Base-by-base conservation (phyloP, 345 rosid species). In the Populus alba region DNA sequence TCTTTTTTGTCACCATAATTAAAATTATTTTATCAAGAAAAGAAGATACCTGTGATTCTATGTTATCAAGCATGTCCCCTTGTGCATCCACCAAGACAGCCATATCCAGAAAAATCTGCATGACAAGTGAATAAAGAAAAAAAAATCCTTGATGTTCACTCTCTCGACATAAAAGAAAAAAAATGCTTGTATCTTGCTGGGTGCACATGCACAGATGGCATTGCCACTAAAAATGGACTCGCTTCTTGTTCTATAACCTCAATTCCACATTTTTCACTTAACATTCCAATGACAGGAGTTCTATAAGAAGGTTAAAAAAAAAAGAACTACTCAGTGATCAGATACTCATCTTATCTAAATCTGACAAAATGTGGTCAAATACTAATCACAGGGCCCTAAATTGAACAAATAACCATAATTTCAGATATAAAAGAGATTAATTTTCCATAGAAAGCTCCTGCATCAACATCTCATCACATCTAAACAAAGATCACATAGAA, bases 21-120 rank as follows among this genome's bases (percentile, higher is more conserved):
- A 22, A 20, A 53, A 20, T 18, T 53, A 3, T 47, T 47, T 47
- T 13, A 47, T 47, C 53, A 15, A 47, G 53, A 47, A 15, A 47
- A 47, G 18, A 47, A 23, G 31, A 71, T 88, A 94, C 98, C 91
- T 94, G 94, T 41, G 91, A 84, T 85, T 97, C 99, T 70, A 94
- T 97, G 85, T 91, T 89, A 89, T 97, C 92, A 3, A 97, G 85
- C 97, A 94, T 87, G 72, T 97, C 97, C 72, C 98, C 97, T 71
- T 94, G 98, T 59, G 95, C 93, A 70, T 97, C 95, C 62, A 94
- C 98, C 85, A 97, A 77, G 68, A 94, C 99, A 1, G 98, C 98
- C 92, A 97, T 94, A 78, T 97, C 98, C 67, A 94, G 83, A 86
- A 92, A 97, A 80, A 92, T 82, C 99, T 96, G 93, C 86, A 79